Evolutionary conservation across 805 yeast genomes (phyloP), one percentile per base, ranked within the genome.

Genomic region (Kodamaea kakaduensis): DNA sequence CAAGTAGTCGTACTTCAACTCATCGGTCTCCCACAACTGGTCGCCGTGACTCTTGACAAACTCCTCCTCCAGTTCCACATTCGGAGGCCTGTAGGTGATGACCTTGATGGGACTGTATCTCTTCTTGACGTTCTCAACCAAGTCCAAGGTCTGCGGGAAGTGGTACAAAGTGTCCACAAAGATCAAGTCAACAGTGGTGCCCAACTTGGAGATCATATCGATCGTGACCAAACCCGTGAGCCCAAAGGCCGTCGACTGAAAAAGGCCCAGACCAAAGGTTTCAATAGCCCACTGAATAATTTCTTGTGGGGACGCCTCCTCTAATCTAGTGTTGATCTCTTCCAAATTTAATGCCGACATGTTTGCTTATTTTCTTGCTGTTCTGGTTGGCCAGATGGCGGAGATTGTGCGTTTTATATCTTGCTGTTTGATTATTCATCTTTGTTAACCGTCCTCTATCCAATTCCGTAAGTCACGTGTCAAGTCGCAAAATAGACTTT

Each of bases 171-270:
- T 90, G 55, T 90, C 97, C 31, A 89, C 70, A 56, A 90, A 90
- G 2, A 90, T 81, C 37, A 89, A 65, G 37, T 88, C 94, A 5
- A 84, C 67, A 0, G 80, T 72, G 28, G 61, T 29, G 38, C 43
- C 54, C 31, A 81, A 48, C 51, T 78, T 76, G 20, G 83, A 71
- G 18, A 89, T 59, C 73, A 89, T 84, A 56, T 89, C 96, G 27
- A 85, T 67, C 9, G 90, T 89, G 19, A 84, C 95, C 40, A 90
- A 61, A 0, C 97, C 97, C 1, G 96, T 85, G 31, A 90, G 69
- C 0, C 97, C 97, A 61, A 90, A 88, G 1, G 97, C 97, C 0
- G 97, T 87, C 2, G 96, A 88, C 60, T 90, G 97, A 52, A 57
- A 89, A 24, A 90, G 64, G 4, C 32, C 35, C 25, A 78, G 69